Percentiles rank a stretch among this genome's conserved stretches.
These are phyloP conservation scores for Helotiales sp. DNA, from an alignment of 2,329 filamentous ascomycete species.

Conservation along the genomic window DNA sequence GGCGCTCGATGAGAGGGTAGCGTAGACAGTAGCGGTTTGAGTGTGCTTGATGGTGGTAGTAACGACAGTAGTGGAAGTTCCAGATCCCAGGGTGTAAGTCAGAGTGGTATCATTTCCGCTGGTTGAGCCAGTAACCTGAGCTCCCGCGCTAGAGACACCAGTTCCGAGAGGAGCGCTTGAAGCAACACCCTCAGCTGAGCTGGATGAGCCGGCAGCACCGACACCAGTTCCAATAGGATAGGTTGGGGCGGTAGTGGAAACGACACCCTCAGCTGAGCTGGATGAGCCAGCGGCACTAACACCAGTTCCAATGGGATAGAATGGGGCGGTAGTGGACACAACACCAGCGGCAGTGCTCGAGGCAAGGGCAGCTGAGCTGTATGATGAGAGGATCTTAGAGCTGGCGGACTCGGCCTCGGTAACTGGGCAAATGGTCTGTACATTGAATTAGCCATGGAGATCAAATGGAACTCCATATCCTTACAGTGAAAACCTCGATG, in stretches of 20 bases:
- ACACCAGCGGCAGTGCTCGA: constrained; percentile 14
- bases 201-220: background rate
- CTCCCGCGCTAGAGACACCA: constrained; percentile 1
- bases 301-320: constrained; percentile 17
- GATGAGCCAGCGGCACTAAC: background rate
- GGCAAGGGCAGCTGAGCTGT: constrained; percentile 8
- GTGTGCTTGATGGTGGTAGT: constrained; percentile 44
- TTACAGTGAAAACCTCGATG: constrained; percentile 42
- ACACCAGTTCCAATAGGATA: constrained; percentile 19
- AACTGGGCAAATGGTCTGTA: constrained; percentile 49
- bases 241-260: background rate
- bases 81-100: constrained; percentile 42
- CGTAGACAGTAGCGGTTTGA: constrained; percentile 33
- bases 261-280: constrained; percentile 1
- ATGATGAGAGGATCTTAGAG: constrained; percentile 41
- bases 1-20: constrained; percentile 18
- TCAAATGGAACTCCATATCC: constrained; percentile 1
- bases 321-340: constrained; percentile 2
- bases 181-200: constrained; percentile 2
- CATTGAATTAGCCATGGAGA: background rate
- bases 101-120: constrained; percentile 27
- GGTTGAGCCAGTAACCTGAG: constrained; percentile 1
- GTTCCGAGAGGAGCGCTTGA: constrained; percentile 5
- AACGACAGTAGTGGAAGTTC: constrained; percentile 45
- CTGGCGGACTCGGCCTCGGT: constrained; percentile 40